Evolutionary conservation across 225 moss, liverwort and hornwort genomes (phyloP), one percentile per base, ranked within the genome.

Genomic region (Ulota crispa): DNA sequence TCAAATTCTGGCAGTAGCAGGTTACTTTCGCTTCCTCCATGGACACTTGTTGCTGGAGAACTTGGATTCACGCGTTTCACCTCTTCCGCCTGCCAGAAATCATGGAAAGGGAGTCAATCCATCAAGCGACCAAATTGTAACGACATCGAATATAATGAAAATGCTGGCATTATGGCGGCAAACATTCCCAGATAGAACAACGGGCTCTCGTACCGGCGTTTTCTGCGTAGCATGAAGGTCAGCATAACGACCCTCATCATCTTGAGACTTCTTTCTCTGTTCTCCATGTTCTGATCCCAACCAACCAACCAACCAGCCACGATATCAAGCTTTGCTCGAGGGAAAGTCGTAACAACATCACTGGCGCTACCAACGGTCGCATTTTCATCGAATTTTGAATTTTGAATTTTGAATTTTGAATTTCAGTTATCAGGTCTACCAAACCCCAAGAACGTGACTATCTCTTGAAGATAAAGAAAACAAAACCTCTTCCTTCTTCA

Each of bases 1-100:
- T 88, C 88, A 75, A 96, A 94, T 71, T 96, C 95, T 21, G 95
- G 95, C 36, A 96, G 88, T 27, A 96, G 83, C 28, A 96, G 56
- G 66, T 93, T 93, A 74, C 89, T 90, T 42, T 91, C 91, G 70
- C 92, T 78, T 4, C 84, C 84, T 65, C 65, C 82, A 63, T 71
- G 79, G 79, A 91, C 16, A 82, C 93, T 96, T 63, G 86, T 80
- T 60, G 89, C 80, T 57, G 94, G 94, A 79, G 94, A 94, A 61
- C 65, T 72, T 16, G 92, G 86, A 61, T 92, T 93, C 59, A 94
- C 90, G 54, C 93, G 85, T 81, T 94, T 93, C 77, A 94, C 94
- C 82, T 92, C 93, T 89, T 96, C 95, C 84, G 88, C 88, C 87
- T 93, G 86, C 84, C 68, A 69, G 34, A 77, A 69, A 61, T 19